Conservation (phyloP, 148 eudicot genomes). For the Vaccinium myrtillus region DNA sequence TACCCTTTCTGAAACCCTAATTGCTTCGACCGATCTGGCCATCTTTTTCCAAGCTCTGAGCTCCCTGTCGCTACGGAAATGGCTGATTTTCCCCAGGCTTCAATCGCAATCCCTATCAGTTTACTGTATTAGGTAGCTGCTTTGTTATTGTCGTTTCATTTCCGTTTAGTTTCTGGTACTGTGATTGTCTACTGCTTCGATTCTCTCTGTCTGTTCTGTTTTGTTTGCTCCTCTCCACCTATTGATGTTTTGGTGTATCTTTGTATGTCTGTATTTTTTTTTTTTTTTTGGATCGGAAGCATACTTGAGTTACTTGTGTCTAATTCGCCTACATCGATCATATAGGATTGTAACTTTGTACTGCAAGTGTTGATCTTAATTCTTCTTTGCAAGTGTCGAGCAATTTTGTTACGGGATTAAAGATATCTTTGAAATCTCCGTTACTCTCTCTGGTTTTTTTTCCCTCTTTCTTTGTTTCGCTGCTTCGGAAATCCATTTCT, state of each 20-base stretch:
- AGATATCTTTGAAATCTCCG: no score
- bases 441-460: not conserved
- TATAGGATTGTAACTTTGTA: not conserved
- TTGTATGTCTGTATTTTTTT: not conserved
- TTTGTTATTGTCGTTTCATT: not conserved
- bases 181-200: not conserved
- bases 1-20: slow-evolving; percentile 25
- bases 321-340: not conserved
- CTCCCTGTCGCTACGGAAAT: slow-evolving; percentile 7
- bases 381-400: not conserved
- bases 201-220: not conserved
- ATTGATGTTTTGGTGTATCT: not conserved
- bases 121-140: not conserved
- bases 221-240: not conserved
- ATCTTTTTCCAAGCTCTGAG: not conserved
- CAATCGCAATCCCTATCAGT: not conserved
- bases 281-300: not conserved
- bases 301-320: not conserved
- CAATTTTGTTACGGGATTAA: not conserved
- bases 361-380: not conserved
- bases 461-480: no score
- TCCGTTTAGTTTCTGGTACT: not conserved
- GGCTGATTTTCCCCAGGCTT: not conserved
- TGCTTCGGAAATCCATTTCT: not conserved
- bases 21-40: not conserved